phyloP scores from a whole-genome alignment of 805 yeast species.

The Saccharomycopsis capsularis region DNA sequence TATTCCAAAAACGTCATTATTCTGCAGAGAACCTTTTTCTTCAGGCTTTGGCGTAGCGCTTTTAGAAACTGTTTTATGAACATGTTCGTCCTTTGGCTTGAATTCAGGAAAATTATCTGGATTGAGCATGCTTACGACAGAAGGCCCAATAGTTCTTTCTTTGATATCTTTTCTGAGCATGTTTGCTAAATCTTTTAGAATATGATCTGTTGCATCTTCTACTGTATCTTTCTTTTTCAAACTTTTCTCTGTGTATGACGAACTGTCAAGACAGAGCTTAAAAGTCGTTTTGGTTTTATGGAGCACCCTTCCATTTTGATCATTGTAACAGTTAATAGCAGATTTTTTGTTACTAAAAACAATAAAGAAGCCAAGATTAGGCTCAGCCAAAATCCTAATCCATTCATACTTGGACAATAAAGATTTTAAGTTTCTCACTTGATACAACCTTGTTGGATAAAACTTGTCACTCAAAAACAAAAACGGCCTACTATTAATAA shows the following conservation, averaged over 20 bases:
- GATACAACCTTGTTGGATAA: constrained; percentile 34
- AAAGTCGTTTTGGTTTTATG: constrained; percentile 6
- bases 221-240: constrained; percentile 30
- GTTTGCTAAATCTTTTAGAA: constrained; percentile 57
- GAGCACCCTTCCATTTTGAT: constrained; percentile 52
- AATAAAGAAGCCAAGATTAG: constrained; percentile 55
- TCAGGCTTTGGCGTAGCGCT: constrained; percentile 3
- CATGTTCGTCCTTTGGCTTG: constrained; percentile 24
- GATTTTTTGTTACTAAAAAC: constrained; percentile 57
- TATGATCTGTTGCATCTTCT: constrained; percentile 50
- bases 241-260: constrained; percentile 6
- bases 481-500: constrained; percentile 52
- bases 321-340: constrained; percentile 51
- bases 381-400: constrained; percentile 57
- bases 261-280: constrained; percentile 16
- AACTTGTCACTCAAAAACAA: constrained; percentile 47
- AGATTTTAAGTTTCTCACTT: constrained; percentile 46
- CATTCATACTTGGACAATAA: constrained; percentile 54
- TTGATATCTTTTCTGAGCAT: constrained; percentile 65
- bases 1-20: constrained; percentile 15
- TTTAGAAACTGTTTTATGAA: neutral
- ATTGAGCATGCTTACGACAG: constrained; percentile 52
- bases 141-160: constrained; percentile 66
- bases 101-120: constrained; percentile 51
- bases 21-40: neutral